Percentiles rank a stretch among this genome's conserved stretches.
Conservation (phyloP, 2,329 filamentous ascomycete species). For the Penicillium oxalicum region DNA sequence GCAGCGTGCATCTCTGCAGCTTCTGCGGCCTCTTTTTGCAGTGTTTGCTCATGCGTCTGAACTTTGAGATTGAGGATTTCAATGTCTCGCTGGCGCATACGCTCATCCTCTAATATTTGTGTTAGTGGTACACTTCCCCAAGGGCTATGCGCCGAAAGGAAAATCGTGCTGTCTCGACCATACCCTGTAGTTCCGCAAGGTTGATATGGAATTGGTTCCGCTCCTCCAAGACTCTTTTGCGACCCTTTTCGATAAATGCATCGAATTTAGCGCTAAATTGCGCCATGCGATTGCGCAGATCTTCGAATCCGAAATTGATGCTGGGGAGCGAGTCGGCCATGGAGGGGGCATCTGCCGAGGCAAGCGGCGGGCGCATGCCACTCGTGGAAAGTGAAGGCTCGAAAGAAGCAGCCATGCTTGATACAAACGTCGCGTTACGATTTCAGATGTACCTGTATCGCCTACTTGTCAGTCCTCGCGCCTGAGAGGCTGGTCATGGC, state of each 20-base stretch:
- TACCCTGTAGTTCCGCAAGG: conserved; percentile 84
- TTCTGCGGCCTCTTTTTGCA: conserved; percentile 57
- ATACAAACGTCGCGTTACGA: background rate
- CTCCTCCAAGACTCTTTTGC: conserved; percentile 85
- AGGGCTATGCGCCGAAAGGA: background rate
- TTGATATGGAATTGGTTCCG: conserved; percentile 90
- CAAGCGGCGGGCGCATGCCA: conserved; percentile 47
- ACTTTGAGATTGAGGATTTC: conserved; percentile 62
- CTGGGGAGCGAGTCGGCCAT: conserved; percentile 68
- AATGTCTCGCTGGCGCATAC: conserved; percentile 81
- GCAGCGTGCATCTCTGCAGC: conserved; percentile 57
- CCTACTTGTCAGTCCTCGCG: background rate
- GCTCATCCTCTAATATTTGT: conserved; percentile 67
- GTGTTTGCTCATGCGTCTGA: conserved; percentile 49
- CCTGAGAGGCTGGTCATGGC: background rate
- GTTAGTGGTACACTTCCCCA: conserved; percentile 1
- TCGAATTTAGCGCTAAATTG: conserved; percentile 89
- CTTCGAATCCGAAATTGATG: conserved; percentile 94
- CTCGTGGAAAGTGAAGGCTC: conserved; percentile 53
- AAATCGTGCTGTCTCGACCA: background rate
- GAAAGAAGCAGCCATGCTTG: conserved; percentile 43
- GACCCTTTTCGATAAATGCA: conserved; percentile 83
- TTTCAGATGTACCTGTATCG: background rate
- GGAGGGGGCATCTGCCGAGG: conserved; percentile 49
- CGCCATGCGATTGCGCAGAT: conserved; percentile 89